Conservation (phyloP, 2,329 filamentous ascomycete species). For the Hawksworthiomyces lignivorus region DNA sequence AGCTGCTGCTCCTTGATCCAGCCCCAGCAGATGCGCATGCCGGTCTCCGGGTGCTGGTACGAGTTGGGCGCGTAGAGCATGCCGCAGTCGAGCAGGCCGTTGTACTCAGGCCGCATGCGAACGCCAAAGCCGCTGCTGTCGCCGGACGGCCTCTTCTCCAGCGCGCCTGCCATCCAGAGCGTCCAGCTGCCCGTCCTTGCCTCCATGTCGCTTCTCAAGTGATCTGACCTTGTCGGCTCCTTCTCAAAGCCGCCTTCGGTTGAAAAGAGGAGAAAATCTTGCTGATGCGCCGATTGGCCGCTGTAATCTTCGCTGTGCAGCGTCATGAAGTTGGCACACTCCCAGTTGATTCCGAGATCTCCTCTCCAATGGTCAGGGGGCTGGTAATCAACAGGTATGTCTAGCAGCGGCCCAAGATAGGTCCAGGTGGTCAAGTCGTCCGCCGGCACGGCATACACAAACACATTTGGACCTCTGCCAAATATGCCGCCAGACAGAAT, state of each 20-base stretch:
- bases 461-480: not conserved
- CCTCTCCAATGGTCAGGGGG: not conserved
- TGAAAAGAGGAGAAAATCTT: not conserved
- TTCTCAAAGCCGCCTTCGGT: not conserved
- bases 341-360: constrained; percentile 1
- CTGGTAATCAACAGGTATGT: too few species aligned
- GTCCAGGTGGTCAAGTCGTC: not conserved
- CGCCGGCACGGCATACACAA: not conserved
- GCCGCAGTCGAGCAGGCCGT: constrained; percentile 40
- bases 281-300: too few species aligned
- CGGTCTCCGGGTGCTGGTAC: constrained; percentile 35
- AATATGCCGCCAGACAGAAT: not conserved
- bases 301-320: not conserved
- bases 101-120: constrained; percentile 28
- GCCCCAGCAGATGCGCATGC: constrained; percentile 35
- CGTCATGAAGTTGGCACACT: not conserved
- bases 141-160: too few species aligned
- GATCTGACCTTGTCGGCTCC: too few species aligned
- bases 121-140: too few species aligned
- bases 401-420: not conserved
- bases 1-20: constrained; percentile 46
- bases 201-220: too few species aligned
- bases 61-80: constrained; percentile 41
- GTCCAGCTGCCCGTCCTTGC: too few species aligned
- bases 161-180: too few species aligned